Evolutionary conservation across 352 stramenopile genomes (phyloP), one percentile per base, ranked within the genome.

Genomic region (Hyaloperonospora brassicae): DNA sequence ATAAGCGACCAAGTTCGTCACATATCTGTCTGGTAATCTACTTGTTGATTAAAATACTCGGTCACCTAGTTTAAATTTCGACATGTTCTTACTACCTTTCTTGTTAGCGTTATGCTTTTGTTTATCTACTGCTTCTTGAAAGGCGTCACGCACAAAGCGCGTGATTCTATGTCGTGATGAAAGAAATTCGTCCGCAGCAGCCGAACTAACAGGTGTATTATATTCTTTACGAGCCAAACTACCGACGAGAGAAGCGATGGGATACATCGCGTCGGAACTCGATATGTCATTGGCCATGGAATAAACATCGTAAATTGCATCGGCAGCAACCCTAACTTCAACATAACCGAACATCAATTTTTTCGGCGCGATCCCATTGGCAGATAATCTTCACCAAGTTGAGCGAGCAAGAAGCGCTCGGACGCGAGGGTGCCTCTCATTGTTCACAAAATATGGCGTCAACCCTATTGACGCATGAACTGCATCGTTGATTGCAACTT

Each of bases 381-480:
- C 27, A 31, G 27, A 31, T 31, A 31, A 3, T 31, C 27, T 7
- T 31, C 27, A 31, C 27, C 27, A 31, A 31, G 3, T 7, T 31
- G 36, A n/a, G 36, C 5, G 36, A 42, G 36, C 36, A 5, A 46
- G 22, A 31, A 46, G 41, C 5, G 5, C 41, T 9, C 0, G 41
- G 21, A 46, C 21, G 27, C 25, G 44, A 14, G 23, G 44, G 25
- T 50, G 44, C 13, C 44, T 6, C 25, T 23, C 44, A 11, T 50
- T 50, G 13, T 50, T 50, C 0, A 50, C 44, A 5, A 50, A 50
- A 39, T n/a, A 50, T 31, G 13, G 44, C 1, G 44, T 50, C 14
- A 40, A 34, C 0, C 0, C 44, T 0, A 25, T 50, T 14, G 44
- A 39, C 10, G 44, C 23, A 24, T 50, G 24, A 1, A 23, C 5